These are phyloP conservation scores for Raddia guianensis DNA, from an alignment of 176 grass and related monocot genomes.

Conservation along the genomic window DNA sequence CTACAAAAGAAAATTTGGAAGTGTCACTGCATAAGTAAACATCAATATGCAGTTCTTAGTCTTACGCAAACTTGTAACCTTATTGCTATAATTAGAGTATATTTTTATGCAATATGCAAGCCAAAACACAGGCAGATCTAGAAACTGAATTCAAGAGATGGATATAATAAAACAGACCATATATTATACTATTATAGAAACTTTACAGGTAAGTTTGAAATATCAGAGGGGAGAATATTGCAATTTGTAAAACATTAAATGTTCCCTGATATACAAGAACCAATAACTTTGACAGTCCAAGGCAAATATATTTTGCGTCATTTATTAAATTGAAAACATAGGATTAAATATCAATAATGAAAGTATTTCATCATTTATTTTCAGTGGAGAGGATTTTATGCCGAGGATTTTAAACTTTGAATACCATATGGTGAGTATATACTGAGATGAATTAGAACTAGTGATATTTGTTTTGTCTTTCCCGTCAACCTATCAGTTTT, in stretches of 20 bases:
- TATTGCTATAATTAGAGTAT: not conserved
- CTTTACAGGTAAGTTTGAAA: too few relatives aligned
- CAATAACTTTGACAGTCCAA: not conserved
- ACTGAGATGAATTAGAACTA: conserved; percentile 97
- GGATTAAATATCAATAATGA: not conserved
- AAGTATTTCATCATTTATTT: not conserved
- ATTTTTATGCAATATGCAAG: conserved; percentile 8
- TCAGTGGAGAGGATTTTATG: not conserved
- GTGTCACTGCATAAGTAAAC: not conserved
- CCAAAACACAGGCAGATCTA: not conserved
- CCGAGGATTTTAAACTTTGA: not conserved
- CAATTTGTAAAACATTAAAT: not conserved
- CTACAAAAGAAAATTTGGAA: conserved; percentile 54
- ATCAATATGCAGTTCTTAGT: not conserved
- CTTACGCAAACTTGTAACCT: not conserved
- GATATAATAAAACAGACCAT: not conserved
- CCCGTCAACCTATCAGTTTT: conserved; percentile 87
- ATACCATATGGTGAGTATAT: conserved; percentile 89
- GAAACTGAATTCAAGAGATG: not conserved
- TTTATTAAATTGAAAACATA: too few relatives aligned
- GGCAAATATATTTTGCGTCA: not conserved
- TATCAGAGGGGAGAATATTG: too few relatives aligned
- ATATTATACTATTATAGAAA: not conserved
- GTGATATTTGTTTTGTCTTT: conserved; percentile 87
- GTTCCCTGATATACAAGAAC: not conserved